Evolutionary conservation across 1,284 basidiomycete species (phyloP).

Genomic region (Leccinum griseonigrum): DNA sequence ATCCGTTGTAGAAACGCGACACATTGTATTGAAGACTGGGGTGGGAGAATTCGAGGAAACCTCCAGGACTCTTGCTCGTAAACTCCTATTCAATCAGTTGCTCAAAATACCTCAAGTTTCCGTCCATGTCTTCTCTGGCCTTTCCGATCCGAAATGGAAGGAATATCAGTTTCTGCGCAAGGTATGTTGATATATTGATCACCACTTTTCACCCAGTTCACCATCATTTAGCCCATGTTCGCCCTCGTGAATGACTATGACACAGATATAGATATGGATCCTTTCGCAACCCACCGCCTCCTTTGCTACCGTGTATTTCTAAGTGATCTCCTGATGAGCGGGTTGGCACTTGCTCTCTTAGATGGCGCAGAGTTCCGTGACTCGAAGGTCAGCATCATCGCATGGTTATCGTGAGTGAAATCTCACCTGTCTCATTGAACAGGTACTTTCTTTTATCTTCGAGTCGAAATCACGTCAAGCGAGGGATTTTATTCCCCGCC

Average conservation of each 20-base stretch:
- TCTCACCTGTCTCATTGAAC: not conserved
- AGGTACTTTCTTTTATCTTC: constrained; percentile 49
- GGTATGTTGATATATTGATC: constrained; percentile 26
- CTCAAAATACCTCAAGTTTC: constrained; percentile 35
- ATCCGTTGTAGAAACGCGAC: constrained; percentile 38
- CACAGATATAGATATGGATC: constrained; percentile 15
- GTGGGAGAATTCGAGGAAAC: constrained; percentile 35
- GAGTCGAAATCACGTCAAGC: constrained; percentile 35
- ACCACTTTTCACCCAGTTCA: constrained; percentile 1
- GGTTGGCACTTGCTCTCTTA: constrained; percentile 52
- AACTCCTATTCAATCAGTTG: constrained; percentile 51
- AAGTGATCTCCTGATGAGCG: constrained; percentile 43
- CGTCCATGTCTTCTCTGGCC: constrained; percentile 44
- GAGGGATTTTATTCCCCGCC: constrained; percentile 3
- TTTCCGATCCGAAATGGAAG: constrained; percentile 49
- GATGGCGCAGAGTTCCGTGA: constrained; percentile 56
- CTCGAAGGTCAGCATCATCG: constrained; percentile 47
- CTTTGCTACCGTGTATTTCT: constrained; percentile 52
- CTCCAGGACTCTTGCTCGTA: constrained; percentile 52
- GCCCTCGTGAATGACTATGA: constrained; percentile 57
- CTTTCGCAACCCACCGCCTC: constrained; percentile 31
- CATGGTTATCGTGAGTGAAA: not conserved
- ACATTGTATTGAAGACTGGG: constrained; percentile 41
- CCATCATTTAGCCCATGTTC: constrained; percentile 58
- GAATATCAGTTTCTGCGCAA: constrained; percentile 42